Base-by-base conservation (phyloP, 2,329 filamentous ascomycete species). In the Ilyonectria sp. region DNA sequence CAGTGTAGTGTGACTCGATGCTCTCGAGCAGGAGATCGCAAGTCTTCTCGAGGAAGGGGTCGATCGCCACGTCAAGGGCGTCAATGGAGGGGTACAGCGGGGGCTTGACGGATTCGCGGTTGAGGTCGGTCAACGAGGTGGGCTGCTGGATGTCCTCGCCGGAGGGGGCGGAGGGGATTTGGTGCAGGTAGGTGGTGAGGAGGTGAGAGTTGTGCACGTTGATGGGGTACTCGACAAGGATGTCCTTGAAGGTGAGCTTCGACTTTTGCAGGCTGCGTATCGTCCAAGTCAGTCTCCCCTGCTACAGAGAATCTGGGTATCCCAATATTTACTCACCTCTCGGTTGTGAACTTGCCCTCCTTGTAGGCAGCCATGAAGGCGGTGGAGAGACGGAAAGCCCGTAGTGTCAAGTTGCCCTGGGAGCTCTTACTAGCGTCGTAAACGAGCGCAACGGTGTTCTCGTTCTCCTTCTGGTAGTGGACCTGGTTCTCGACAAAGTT, bases 401-500 rank as follows among this genome's bases (percentile, higher is more conserved):
- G 91, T 77, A 99, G 85, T 82, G 93, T 97, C 74, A 98, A 85
- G 74, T 93, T 92, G 46, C 96, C 96, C 84, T 98, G 95, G 10
- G 94, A 94, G 82, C 94, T 98, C 82, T 95, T 91, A 89, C 94
- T 97, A 75, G 97, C 93, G 80, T 99, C 96, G 84, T 98, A 95
- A 43, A 99, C 94, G 63, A 99, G 87, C 54, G 94, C 94, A 50
- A 98, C 90, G 7, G 93, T 94, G 82, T 89, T 88, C 83, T 96
- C 94, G 81, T 97, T 97, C 76, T 97, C 94, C 82, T 94, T 96
- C 87, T 99, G 96, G 87, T 97, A 98, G 86, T 95, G 93, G 84
- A 91, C 94, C 83, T 98, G 95, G 86, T 98, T 99, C 89, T 99
- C 96, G 82, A 99, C 93, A 80, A 97, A 95, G 86, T 92, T 93